Evolutionary conservation across 164 flowering plant species (phyloP), one percentile per base, ranked within the genome.

Genomic region (Annona cherimola): DNA sequence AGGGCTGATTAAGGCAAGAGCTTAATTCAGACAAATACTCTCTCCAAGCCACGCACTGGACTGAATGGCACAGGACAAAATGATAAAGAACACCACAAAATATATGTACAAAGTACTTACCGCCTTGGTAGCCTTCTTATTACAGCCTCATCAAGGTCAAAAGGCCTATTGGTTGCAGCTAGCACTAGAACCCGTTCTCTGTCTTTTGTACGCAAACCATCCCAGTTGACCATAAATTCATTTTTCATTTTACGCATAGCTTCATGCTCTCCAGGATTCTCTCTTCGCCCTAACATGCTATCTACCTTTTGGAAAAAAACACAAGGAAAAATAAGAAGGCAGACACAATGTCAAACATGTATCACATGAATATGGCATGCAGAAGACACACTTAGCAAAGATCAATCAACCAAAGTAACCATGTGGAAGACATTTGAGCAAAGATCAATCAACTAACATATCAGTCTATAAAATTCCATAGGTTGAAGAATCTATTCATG

Each of bases 201-300:
- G 71, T 94, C 97, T 74, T 92, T 94, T 62, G 98, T 90, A 41
- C 96, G 85, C 76, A 94, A 73, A 7, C 98, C 97, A 86, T 94
- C 97, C 98, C 98, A 94, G 66, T 92, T 90, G 59, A 92, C 93
- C 98, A 94, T 94, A 78, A 94, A 94, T 76, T 94, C 98, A 82
- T 94, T 94, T 84, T 92, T 94, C 97, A 94, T 94, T 78, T 92
- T 94, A 45, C 98, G 90, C 96, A 90, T 94, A 64, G 97, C 97
- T 80, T 94, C 98, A 75, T 94, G 97, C 78, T 94, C 98, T 71
- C 97, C 93, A 18, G 98, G 93, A 77, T 86, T 90, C 74, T 92
- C 98, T 73, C 97, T 82, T 55, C 97, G 84, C 4, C 97, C 96
- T 82, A 94, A 76, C 98, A 92, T 89, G 86, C 98, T 92, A 75